Evolutionary conservation across 2,329 filamentous ascomycete genomes (phyloP).

Genomic region (Pyrenochaeta sp.): DNA sequence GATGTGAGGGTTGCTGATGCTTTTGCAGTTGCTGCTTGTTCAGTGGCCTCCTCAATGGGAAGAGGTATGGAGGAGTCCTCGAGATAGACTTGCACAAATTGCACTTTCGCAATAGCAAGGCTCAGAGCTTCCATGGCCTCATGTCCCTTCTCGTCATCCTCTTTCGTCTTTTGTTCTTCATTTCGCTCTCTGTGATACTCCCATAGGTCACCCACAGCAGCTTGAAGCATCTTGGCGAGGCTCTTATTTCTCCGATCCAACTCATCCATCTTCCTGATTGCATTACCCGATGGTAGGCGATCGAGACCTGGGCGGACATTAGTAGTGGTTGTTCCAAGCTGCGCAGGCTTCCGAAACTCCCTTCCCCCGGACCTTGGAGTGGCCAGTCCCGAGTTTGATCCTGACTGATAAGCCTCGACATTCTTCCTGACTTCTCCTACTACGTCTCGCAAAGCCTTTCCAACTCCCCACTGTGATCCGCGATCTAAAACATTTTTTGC

Average conservation of each 20-base stretch:
- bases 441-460: constrained; percentile 81
- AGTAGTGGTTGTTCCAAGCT: constrained; percentile 26
- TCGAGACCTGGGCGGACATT: constrained; percentile 27
- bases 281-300: constrained; percentile 31
- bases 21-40: constrained; percentile 33
- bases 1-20: constrained; percentile 29
- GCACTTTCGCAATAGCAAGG: constrained; percentile 59
- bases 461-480: constrained; percentile 79
- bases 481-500: constrained; percentile 77
- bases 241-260: constrained; percentile 73
- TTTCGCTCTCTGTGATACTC: constrained; percentile 64
- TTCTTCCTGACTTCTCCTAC: constrained; percentile 82
- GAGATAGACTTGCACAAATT: constrained; percentile 61
- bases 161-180: constrained; percentile 40
- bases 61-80: constrained; percentile 56
- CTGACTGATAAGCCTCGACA: constrained; percentile 69
- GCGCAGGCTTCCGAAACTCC: constrained; percentile 44
- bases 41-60: constrained; percentile 48
- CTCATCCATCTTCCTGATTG: constrained; percentile 40
- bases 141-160: constrained; percentile 35
- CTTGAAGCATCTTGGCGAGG: constrained; percentile 73
- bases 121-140: constrained; percentile 53
- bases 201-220: constrained; percentile 71
- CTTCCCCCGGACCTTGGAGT: constrained; percentile 46
- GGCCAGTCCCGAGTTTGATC: constrained; percentile 35